These are phyloP conservation scores for Lavandula angustifolia DNA, from an alignment of 257 asterid species.

Conservation along the genomic window DNA sequence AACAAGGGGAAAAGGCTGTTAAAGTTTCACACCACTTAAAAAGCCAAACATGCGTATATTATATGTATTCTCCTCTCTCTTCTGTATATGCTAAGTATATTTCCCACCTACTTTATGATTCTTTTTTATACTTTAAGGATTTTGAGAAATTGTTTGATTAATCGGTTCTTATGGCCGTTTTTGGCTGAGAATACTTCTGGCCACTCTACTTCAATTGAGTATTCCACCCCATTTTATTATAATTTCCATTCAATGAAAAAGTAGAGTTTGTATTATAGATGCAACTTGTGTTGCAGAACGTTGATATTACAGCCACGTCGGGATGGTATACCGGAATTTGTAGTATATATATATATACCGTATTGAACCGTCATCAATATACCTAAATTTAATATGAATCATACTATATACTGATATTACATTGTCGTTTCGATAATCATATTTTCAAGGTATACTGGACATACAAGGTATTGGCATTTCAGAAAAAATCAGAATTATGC, in stretches of 20 bases:
- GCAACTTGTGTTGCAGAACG: no score
- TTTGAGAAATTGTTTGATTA: no score
- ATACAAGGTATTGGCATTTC: no score
- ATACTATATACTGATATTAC: no score
- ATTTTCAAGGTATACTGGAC: no score
- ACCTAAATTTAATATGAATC: no score
- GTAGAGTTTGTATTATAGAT: not conserved
- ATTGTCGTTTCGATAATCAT: no score
- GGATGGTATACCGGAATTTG: no score
- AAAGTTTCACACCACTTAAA: slow-evolving; percentile 32
- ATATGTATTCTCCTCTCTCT: slow-evolving; percentile 8
- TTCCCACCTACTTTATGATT: slow-evolving; percentile 15
- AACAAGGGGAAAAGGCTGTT: slow-evolving; percentile 28
- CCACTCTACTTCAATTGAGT: slow-evolving; percentile 8
- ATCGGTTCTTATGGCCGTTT: slow-evolving; percentile 1
- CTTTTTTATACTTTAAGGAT: not conserved
- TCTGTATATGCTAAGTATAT: slow-evolving; percentile 38
- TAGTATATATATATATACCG: no score
- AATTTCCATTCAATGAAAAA: not conserved
- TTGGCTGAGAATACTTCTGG: not conserved
- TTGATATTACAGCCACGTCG: no score
- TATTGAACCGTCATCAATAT: no score
- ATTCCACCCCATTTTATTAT: not conserved
- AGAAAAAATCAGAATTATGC: no score
- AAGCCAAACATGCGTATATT: slow-evolving; percentile 32